Conservation (phyloP, 202 grass and related monocot species). For the Panicum hallii region DNA sequence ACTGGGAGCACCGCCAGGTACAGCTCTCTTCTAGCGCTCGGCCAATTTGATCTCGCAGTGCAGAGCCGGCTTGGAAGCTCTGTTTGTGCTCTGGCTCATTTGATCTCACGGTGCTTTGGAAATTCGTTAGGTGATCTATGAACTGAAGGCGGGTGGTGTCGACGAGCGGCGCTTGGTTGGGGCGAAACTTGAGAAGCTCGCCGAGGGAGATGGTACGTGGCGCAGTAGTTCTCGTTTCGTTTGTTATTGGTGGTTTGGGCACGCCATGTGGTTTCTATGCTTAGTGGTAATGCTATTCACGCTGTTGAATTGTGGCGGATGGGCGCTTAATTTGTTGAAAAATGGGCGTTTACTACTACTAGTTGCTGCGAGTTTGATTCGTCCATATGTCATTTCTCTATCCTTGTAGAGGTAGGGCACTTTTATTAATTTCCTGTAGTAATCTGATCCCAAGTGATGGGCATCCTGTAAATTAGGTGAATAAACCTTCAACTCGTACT, state of each 20-base stretch:
- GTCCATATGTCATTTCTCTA: neutral
- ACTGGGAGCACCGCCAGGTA: constrained; percentile 99
- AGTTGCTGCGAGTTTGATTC: constrained; percentile 10
- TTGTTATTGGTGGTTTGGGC: constrained; percentile 39
- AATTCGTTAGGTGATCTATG: constrained; percentile 83
- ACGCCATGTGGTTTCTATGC: neutral
- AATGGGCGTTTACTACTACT: neutral
- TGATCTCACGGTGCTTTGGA: constrained; percentile 30
- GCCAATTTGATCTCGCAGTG: constrained; percentile 28
- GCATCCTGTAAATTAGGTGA: neutral
- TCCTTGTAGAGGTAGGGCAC: constrained; percentile 20
- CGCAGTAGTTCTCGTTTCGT: constrained; percentile 36
- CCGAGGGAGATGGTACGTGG: constrained; percentile 88
- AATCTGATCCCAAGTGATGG: neutral
- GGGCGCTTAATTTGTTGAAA: constrained; percentile 38
- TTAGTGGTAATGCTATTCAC: constrained; percentile 25
- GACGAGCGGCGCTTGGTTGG: constrained; percentile 93
- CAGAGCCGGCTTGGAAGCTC: neutral
- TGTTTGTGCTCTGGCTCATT: constrained; percentile 19
- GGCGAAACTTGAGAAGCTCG: constrained; percentile 96
- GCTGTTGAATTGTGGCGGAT: constrained; percentile 22
- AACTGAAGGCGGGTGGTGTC: constrained; percentile 94
- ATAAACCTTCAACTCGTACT: neutral
- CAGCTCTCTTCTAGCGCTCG: neutral
- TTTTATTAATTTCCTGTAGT: constrained; percentile 15